Evolutionary conservation across 2,329 filamentous ascomycete species (phyloP), one percentile per base, ranked within the genome.

Genomic region (Cladosporium colombiae): DNA sequence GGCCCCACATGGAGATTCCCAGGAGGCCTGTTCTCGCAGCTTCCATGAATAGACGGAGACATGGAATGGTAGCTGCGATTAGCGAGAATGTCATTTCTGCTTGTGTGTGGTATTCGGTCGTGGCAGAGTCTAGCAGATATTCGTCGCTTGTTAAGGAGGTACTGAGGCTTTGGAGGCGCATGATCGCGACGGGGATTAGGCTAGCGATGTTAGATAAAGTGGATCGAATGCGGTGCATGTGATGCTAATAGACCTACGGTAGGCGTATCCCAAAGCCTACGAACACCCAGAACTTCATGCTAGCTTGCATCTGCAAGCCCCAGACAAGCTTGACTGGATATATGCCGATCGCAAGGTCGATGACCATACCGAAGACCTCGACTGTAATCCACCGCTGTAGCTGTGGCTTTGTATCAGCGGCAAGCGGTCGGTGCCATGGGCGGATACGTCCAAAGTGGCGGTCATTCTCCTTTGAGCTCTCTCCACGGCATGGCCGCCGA

Each of bases 371-470:
- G 5, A 61, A 31, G n/a, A 18, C 31, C 25, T 61, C 58, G 25
- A 61, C 7, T n/a, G 58, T 16, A 8, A 50, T 61, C 58, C 40
- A 61, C 7, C 40, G 37, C n/a, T n/a, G n/a, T n/a, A n/a, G n/a
- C n/a, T n/a, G n/a, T n/a, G n/a, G n/a, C n/a, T n/a, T n/a, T n/a
- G n/a, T n/a, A n/a, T n/a, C n/a, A n/a, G n/a, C n/a, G 69, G 46
- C 62, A 62, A 5, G 69, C 70, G n/a, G 71, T 73, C 8, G 69
- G 70, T 10, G 50, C 68, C 3, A 67, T 65, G n/a, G 72, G 72
- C 29, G 71, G 72, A 18, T 74, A 69, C 65, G 44, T 69, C 6
- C 69, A 69, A 31, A 70, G 70, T 14, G 72, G 71, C 21, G 71
- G 72, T 10, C 72, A 73, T 46, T 65, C 66, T 13, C 66, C 66